These are phyloP conservation scores for Thelonectria olida DNA, from an alignment of 2,329 filamentous ascomycete species.

Conservation along the genomic window DNA sequence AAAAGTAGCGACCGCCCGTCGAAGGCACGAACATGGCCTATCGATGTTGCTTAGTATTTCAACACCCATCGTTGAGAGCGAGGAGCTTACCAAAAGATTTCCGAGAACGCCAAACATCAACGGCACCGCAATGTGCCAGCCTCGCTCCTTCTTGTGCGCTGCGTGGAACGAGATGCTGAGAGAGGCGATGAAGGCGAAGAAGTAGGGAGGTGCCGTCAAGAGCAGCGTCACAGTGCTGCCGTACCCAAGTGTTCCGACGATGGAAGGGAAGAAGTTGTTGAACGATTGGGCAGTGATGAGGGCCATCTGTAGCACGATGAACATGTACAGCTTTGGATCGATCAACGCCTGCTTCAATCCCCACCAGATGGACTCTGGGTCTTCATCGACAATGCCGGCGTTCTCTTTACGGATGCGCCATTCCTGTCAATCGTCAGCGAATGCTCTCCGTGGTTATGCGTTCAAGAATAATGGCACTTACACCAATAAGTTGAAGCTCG, in stretches of 20 bases:
- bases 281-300: slow-evolving; percentile 42
- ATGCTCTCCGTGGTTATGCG: background rate
- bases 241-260: slow-evolving; percentile 22
- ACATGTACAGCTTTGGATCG: slow-evolving; percentile 48
- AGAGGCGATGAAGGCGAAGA: slow-evolving; percentile 42
- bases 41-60: background rate
- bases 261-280: slow-evolving; percentile 49
- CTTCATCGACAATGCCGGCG: slow-evolving; percentile 17
- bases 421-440: slow-evolving; percentile 1
- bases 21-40: slow-evolving; percentile 16
- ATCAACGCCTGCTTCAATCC: slow-evolving; percentile 57
- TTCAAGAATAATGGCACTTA: slow-evolving; percentile 29
- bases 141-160: slow-evolving; percentile 55
- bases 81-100: slow-evolving; percentile 23
- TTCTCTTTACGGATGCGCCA: slow-evolving; percentile 20
- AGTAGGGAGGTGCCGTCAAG: slow-evolving; percentile 21
- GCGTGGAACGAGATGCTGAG: slow-evolving; percentile 54
- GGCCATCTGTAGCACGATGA: slow-evolving; percentile 46
- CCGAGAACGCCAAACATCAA: slow-evolving; percentile 44
- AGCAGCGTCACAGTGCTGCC: slow-evolving; percentile 19
- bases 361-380: slow-evolving; percentile 21
- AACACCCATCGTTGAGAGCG: background rate
- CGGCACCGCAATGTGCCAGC: slow-evolving; percentile 53
- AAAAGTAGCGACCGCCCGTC: slow-evolving; percentile 16
- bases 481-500: slow-evolving; percentile 11